Evolutionary conservation across 2,329 filamentous ascomycete genomes (phyloP), one percentile per base, ranked within the genome.

Genomic region (Beauveria pseudobassiana): DNA sequence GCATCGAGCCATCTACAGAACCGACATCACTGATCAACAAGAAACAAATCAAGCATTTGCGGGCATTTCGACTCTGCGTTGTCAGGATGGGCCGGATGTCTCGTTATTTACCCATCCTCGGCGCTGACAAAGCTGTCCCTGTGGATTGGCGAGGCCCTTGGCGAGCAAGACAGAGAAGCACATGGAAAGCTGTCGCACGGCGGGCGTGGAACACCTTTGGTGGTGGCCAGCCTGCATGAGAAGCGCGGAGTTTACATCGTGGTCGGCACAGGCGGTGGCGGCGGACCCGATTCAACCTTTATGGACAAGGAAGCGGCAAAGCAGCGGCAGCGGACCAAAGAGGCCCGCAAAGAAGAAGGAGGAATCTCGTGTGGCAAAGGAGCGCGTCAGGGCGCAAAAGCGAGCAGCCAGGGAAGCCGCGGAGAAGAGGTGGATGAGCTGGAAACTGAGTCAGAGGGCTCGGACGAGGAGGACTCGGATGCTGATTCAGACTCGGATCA

Each of bases 1-100:
- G 1, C 90, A 97, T 73, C 87, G 91, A 42, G 93, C 95, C 46
- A 98, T 99, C 64, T 90, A 97, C 64, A 89, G 91, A 53, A 96
- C 93, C 0, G 95, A 96, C 92, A 1, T 88, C 90, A 0, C 81
- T 99, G 30, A 89, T 99, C 63, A 90, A 91, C 66, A 99, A 99
- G 77, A 88, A 90, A 63, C 93, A 97, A 69, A 96, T 99, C 71
- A 90, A 91, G 43, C 92, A 97, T 72, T 80, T 99, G 18, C 87
- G 91, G 53, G 90, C 93, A 0, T 99, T 98, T 73, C 90, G 95
- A 55, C 92, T 99, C 82, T 96, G 90, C 40, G 89, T 98, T 4
- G 92, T 99, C 68, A 96, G 72, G 95, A 98, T 70, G 92, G 93
- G 0, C 91, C 93, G 0, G 95, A 98, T 68, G 89, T 96, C 0